Percentiles rank a stretch among this genome's conserved stretches.
Evolutionary conservation across 257 asterid species (phyloP).

Genomic region (Asclepias syriaca): DNA sequence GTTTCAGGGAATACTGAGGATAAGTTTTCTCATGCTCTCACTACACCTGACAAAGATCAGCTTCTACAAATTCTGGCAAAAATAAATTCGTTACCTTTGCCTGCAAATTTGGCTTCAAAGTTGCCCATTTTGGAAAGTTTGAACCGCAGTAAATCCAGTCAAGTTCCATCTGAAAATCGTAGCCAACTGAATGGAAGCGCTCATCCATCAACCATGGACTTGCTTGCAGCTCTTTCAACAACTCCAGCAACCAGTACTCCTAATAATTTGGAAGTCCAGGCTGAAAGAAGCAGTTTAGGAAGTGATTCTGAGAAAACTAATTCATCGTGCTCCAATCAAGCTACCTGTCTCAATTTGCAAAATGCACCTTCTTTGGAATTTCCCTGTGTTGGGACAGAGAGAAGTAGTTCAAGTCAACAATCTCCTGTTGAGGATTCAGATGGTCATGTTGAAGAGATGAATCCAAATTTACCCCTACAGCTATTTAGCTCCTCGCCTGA

Average conservation of each 20-base stretch:
- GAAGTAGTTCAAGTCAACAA: constrained; percentile 51
- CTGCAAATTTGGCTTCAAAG: constrained; percentile 40
- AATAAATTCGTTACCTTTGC: constrained; percentile 61
- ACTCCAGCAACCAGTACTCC: constrained; percentile 29
- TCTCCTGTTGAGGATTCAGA: constrained; percentile 55
- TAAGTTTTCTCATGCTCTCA: constrained; percentile 29
- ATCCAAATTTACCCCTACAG: constrained; percentile 43
- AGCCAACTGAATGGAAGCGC: constrained; percentile 27
- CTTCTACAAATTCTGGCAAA: constrained; percentile 58
- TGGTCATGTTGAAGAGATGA: constrained; percentile 33
- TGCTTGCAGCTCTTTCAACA: constrained; percentile 65
- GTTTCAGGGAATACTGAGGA: constrained; percentile 47
- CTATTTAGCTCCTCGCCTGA: constrained; percentile 65
- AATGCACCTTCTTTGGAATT: constrained; percentile 26
- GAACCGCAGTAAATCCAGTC: constrained; percentile 28
- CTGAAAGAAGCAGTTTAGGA: constrained; percentile 51
- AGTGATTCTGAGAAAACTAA: constrained; percentile 70
- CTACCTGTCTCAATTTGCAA: constrained; percentile 33
- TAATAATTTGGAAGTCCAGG: constrained; percentile 35
- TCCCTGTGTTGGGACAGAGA: constrained; percentile 44
- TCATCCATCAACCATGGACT: constrained; percentile 61
- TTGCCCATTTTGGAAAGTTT: constrained; percentile 29
- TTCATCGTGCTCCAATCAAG: constrained; percentile 43
- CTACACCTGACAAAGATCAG: constrained; percentile 51
- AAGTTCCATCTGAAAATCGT: constrained; percentile 31